Conservation (phyloP, 805 yeast genomes). For the Isabelozyma rhagii region DNA sequence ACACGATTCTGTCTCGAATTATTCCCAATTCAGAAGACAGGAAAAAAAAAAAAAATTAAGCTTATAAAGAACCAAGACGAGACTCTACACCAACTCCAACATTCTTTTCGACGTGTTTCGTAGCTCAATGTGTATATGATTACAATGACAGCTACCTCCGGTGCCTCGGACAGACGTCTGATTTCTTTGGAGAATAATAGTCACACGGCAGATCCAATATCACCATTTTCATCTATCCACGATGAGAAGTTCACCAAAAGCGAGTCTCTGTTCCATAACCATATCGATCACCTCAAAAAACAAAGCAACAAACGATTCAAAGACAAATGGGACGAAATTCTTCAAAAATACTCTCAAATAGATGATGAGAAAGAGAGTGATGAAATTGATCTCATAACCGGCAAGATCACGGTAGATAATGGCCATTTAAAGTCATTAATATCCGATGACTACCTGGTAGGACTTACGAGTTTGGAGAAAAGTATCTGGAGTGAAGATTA, state of each 20-base stretch:
- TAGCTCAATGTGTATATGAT: not conserved
- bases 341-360: conserved; percentile 47
- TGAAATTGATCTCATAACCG: conserved; percentile 61
- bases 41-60: no score
- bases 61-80: no score
- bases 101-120: not conserved
- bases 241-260: not conserved
- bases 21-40: no score
- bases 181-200: conserved; percentile 16
- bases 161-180: conserved; percentile 8
- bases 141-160: not conserved
- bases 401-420: conserved; percentile 58
- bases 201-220: conserved; percentile 1
- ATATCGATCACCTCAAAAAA: conserved; percentile 22
- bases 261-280: conserved; percentile 18
- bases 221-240: not conserved
- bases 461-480: conserved; percentile 11
- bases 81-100: not conserved
- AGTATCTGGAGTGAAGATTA: conserved; percentile 39
- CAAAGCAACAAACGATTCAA: conserved; percentile 25
- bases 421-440: conserved; percentile 62
- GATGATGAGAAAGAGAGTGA: conserved; percentile 56
- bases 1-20: no score
- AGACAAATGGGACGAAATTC: conserved; percentile 49
- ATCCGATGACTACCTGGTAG: conserved; percentile 2